A percentile compares a stretch with the other conserved stretches of the same genome.
Evolutionary conservation across 2,329 filamentous ascomycete species (phyloP).

Genomic region (Fusarium xylarioides): DNA sequence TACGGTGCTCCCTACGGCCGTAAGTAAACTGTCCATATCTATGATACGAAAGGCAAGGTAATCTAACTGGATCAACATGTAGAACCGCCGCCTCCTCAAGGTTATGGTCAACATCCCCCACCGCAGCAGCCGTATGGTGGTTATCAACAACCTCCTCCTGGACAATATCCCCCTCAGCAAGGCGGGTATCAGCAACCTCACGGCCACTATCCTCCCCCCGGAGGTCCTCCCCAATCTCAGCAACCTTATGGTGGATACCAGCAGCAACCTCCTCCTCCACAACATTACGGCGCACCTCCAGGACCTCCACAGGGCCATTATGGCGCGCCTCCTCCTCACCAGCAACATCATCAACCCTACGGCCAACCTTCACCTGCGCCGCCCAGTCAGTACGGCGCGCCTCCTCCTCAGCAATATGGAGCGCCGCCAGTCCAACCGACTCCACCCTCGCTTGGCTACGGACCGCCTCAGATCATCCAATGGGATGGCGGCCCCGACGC

Average conservation of each 20-base stretch:
- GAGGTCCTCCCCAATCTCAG: slow-evolving; percentile 42
- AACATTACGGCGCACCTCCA: slow-evolving; percentile 43
- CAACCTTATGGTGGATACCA: slow-evolving; percentile 46
- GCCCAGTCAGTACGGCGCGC: slow-evolving; percentile 46
- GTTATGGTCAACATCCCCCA: slow-evolving; percentile 51
- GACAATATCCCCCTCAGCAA: slow-evolving; percentile 44
- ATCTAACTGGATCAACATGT: slow-evolving; percentile 15
- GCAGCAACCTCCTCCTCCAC: slow-evolving; percentile 47
- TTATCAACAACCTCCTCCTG: slow-evolving; percentile 48
- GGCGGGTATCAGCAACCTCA: slow-evolving; percentile 50
- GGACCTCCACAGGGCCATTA: slow-evolving; percentile 50
- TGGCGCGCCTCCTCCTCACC: slow-evolving; percentile 51
- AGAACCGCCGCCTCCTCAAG: slow-evolving; percentile 49
- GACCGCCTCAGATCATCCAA: slow-evolving; percentile 72
- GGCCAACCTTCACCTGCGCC: slow-evolving; percentile 41
- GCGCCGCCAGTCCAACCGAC: slow-evolving; percentile 62
- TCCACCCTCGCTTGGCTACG: slow-evolving; percentile 78
- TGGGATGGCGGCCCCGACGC: slow-evolving; percentile 76
- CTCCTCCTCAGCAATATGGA: slow-evolving; percentile 48
- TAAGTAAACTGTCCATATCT: slow-evolving; percentile 40
- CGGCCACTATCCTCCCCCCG: slow-evolving; percentile 47
- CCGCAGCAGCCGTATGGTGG: slow-evolving; percentile 43
- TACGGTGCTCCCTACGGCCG: slow-evolving; percentile 48
- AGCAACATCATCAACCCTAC: slow-evolving; percentile 30
- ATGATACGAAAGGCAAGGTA: background rate